Percentiles rank a stretch among this genome's conserved stretches.
These are phyloP conservation scores for Cercis canadensis DNA, from an alignment of 306 rosid species.

Conservation along the genomic window DNA sequence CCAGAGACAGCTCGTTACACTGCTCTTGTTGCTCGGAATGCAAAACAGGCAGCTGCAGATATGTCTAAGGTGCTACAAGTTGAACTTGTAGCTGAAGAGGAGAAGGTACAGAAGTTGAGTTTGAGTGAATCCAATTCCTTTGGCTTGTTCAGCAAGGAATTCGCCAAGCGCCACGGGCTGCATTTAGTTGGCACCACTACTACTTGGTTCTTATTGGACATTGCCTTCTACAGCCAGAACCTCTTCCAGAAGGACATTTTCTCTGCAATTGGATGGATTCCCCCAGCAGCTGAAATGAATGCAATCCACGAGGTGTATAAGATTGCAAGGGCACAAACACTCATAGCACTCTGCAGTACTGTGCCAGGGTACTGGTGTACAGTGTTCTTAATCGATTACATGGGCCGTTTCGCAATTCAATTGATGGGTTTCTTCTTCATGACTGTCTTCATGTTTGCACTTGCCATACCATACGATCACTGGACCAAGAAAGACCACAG, in stretches of 20 bases:
- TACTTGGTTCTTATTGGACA: constrained; percentile 86
- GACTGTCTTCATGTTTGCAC: constrained; percentile 92
- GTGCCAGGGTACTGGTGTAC: constrained; percentile 98
- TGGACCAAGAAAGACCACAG: constrained; percentile 61
- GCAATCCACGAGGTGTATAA: constrained; percentile 72
- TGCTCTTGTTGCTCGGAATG: constrained; percentile 75
- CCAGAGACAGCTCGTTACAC: constrained; percentile 93
- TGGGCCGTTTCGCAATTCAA: constrained; percentile 86
- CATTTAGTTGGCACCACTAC: constrained; percentile 77
- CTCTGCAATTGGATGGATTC: constrained; percentile 81
- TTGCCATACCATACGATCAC: constrained; percentile 86
- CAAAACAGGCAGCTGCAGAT: constrained; percentile 71
- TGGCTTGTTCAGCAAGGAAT: constrained; percentile 68
- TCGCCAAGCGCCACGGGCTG: constrained; percentile 67
- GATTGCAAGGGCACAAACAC: constrained; percentile 84
- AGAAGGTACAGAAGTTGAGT: constrained; percentile 24
- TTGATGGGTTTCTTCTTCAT: constrained; percentile 90
- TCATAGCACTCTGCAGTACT: constrained; percentile 81
- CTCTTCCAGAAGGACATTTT: constrained; percentile 93
- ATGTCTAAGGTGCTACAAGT: constrained; percentile 88
- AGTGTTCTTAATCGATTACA: constrained; percentile 59
- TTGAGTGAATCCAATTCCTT: constrained; percentile 32
- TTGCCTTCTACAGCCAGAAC: constrained; percentile 88
- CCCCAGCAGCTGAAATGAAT: constrained; percentile 63
- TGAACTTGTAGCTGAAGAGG: constrained; percentile 61